These are phyloP conservation scores for Alternaria infectoria DNA, from an alignment of 2,329 filamentous ascomycete species.

Conservation along the genomic window DNA sequence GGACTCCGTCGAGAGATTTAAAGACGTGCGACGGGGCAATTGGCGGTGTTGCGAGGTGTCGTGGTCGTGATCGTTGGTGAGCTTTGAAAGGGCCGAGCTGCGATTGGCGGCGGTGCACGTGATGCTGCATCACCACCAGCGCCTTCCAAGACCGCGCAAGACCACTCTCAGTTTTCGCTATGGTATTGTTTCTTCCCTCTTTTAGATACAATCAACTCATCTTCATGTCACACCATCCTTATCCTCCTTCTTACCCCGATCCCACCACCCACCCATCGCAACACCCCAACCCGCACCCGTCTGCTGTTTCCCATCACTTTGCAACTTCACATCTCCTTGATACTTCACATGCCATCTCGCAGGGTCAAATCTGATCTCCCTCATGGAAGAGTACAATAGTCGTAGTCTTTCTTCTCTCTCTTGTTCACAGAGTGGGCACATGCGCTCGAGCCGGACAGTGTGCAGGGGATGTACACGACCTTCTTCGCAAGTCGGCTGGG, in stretches of 20 bases:
- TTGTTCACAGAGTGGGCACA: slow-evolving; percentile 5
- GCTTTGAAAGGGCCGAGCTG: slow-evolving; percentile 17
- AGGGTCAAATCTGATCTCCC: not conserved
- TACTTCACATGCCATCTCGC: slow-evolving; percentile 15
- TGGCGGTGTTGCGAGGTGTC: slow-evolving; percentile 14
- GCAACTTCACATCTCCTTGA: not conserved
- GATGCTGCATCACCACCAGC: slow-evolving; percentile 4
- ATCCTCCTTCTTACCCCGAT: not conserved
- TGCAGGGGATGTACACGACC: slow-evolving; percentile 5
- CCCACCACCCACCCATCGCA: slow-evolving; percentile 9
- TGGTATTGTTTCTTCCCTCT: fast-evolving
- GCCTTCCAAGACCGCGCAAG: not conserved
- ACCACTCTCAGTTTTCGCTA: not conserved
- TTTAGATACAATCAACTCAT: not conserved
- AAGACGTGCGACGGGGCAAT: slow-evolving; percentile 15
- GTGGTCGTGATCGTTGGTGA: slow-evolving; percentile 16
- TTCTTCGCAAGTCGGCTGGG: not conserved
- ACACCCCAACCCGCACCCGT: not conserved
- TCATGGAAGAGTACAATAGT: not conserved
- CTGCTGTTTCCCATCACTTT: not conserved
- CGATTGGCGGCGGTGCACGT: slow-evolving; percentile 18
- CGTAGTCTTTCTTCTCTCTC: slow-evolving; percentile 11
- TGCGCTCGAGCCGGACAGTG: not conserved
- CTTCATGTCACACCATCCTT: not conserved
- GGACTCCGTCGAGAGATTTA: not conserved